Conservation (phyloP, 805 yeast species). For the Lachancea thermotolerans region DNA sequence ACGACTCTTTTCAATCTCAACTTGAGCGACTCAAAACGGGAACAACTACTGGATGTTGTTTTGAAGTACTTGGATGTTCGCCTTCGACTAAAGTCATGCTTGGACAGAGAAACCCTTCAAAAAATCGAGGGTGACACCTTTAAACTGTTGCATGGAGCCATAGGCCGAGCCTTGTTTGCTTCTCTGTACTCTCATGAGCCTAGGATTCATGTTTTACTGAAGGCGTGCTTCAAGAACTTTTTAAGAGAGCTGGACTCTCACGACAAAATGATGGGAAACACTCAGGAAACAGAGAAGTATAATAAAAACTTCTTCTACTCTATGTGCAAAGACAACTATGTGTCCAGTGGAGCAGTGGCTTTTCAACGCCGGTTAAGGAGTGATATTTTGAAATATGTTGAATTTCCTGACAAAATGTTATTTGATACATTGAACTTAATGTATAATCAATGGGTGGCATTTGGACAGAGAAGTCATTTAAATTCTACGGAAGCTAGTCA, state of each 20-base stretch:
- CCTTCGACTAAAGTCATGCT: slow-evolving; percentile 23
- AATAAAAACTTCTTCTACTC: slow-evolving; percentile 35
- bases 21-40: slow-evolving; percentile 28
- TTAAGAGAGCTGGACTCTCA: slow-evolving; percentile 23
- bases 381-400: slow-evolving; percentile 25
- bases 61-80: slow-evolving; percentile 36
- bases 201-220: slow-evolving; percentile 43
- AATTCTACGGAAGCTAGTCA: slow-evolving; percentile 37
- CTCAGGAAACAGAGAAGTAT: slow-evolving; percentile 13
- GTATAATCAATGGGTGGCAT: slow-evolving; percentile 30
- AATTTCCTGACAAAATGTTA: slow-evolving; percentile 22
- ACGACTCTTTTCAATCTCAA: slow-evolving; percentile 30
- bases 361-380: slow-evolving; percentile 60
- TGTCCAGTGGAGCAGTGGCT: slow-evolving; percentile 67
- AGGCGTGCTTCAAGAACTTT: slow-evolving; percentile 34
- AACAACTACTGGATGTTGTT: slow-evolving; percentile 35
- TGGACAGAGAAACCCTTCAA: slow-evolving; percentile 21
- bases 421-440: slow-evolving; percentile 32
- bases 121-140: slow-evolving; percentile 28
- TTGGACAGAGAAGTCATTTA: slow-evolving; percentile 15
- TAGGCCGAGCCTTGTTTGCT: slow-evolving; percentile 47
- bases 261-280: slow-evolving; percentile 19
- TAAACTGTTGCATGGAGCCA: slow-evolving; percentile 30
- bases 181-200: slow-evolving; percentile 46
- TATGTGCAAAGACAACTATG: slow-evolving; percentile 46